Base-by-base conservation (phyloP, 2,329 filamentous ascomycete genomes). In the Ceratocystis variospora region DNA sequence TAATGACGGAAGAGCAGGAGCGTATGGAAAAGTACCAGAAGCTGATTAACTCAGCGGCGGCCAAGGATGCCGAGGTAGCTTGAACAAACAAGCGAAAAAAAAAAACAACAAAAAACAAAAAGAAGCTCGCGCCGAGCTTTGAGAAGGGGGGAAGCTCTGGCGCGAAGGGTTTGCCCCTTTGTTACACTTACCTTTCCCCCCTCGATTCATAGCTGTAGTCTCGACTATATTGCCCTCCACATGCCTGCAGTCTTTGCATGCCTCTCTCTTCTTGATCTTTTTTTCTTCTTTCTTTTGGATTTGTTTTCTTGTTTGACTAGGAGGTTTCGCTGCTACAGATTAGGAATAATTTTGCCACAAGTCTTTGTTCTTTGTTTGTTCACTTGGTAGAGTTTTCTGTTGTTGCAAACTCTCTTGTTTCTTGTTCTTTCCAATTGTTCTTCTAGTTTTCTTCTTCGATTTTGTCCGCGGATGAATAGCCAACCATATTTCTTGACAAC, bases 1-100 rank as follows among this genome's bases (percentile, higher is more conserved):
- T 37, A 7, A 59, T 62, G 64, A 70, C 72, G 10, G 72, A 72
- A 63, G 74, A 77, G 66, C 71, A 73, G 3, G 75, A 77, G 67
- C 72, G 75, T 37, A 73, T 76, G 67, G 68, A 72, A 22, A 73
- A 71, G 55, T 77, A 77, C 44, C 73, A 73, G 66, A 75, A 75
- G 48, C 71, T 77, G 57, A 75, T 77, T 61, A 73, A 72, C 62
- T 75, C 75, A 1, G 73, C 76, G 17, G 72, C 74, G 2, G 73
- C 74, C 12, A 76, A 74, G 66, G 73, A 77, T 25, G 68, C 69
- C 12, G 72, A 72, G 55, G 66, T 64, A 65, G 45, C 62, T n/a
- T 69, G 37, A 41, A 41, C 28, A 28, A 28, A 28, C 37, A 41
- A 25, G 22, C 22, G 22, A 25, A 25, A 25, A 25, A 25, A 25